Percentiles rank a stretch among this genome's conserved stretches.
These are phyloP conservation scores for Linum trigynum DNA, from an alignment of 345 rosid genomes.

Conservation along the genomic window DNA sequence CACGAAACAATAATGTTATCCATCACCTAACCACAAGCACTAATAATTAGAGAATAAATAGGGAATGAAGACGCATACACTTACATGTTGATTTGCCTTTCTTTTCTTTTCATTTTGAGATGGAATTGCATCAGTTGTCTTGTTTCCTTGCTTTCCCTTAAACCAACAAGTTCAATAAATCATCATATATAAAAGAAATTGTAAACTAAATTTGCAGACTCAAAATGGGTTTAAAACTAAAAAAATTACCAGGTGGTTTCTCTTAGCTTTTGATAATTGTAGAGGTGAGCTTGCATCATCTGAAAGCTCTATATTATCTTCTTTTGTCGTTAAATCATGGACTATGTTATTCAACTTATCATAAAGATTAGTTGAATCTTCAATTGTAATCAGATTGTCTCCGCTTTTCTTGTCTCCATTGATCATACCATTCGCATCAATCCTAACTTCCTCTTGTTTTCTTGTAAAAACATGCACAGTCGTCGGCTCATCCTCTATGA, in stretches of 20 bases:
- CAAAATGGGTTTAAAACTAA: neutral
- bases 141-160: neutral
- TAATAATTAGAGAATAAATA: too few relatives aligned
- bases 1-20: neutral
- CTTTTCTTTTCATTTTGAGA: neutral
- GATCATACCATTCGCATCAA: neutral
- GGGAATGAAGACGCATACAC: neutral
- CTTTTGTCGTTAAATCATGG: neutral
- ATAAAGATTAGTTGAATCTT: neutral
- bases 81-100: neutral
- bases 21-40: too few relatives aligned
- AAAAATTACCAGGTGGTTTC: neutral
- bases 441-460: too few relatives aligned
- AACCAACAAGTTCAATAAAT: too few relatives aligned
- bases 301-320: neutral
- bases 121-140: neutral
- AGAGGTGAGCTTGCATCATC: neutral
- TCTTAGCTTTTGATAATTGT: too few relatives aligned
- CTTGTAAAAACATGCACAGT: neutral
- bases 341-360: neutral
- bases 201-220: too few relatives aligned
- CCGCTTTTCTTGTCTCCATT: neutral
- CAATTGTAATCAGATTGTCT: neutral
- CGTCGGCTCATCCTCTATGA: too few relatives aligned
- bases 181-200: too few relatives aligned